Evolutionary conservation across 192 early-diverging fungal species (phyloP), one percentile per base, ranked within the genome.

Genomic region (Radiomyces spectabilis): DNA sequence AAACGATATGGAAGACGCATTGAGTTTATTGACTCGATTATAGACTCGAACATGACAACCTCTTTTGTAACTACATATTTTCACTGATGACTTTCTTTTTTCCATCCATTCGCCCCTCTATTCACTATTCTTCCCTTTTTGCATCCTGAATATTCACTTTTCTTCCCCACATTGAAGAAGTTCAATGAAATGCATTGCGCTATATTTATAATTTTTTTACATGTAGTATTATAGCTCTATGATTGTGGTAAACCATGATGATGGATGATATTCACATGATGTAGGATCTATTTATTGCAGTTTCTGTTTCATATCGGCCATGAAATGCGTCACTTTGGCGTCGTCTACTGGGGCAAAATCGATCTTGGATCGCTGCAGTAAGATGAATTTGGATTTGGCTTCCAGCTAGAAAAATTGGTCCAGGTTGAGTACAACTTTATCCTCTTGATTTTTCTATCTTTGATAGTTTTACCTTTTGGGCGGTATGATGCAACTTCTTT

Each of bases 401-500:
- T 94, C 92, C 31, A 94, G 61, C 79, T 85, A 53, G 16, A 25
- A 7, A 10, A 30, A 46, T 24, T 38, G 27, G 37, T 16, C 8
- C 30, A 25, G 41, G 18, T 8, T 42, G 38, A 41, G 25, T 32
- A 40, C 18, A n/a, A 10, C 29, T 19, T 40, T 47, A 15, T 32
- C 18, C 41, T 26, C 4, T 48, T 27, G 25, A 40, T 26, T 41
- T 51, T 34, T 5, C 19, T 13, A 44, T 12, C n/a, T 13, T 21
- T n/a, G n/a, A n/a, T n/a, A n/a, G 2, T 16, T 52, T 64, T 64
- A 78, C 79, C 77, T 90, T 92, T 39, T 94, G 88, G 16, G 93
- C 66, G 30, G 95, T 69, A n/a, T 78, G 77, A 34, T 88, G 84
- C 51, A 94, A 64, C 64, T 87, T 79, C 65, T 93, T 93, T 24